Percentiles rank a stretch among this genome's conserved stretches.
phyloP scores from a whole-genome alignment of 345 rosid genomes.

The Syzygium grande region DNA sequence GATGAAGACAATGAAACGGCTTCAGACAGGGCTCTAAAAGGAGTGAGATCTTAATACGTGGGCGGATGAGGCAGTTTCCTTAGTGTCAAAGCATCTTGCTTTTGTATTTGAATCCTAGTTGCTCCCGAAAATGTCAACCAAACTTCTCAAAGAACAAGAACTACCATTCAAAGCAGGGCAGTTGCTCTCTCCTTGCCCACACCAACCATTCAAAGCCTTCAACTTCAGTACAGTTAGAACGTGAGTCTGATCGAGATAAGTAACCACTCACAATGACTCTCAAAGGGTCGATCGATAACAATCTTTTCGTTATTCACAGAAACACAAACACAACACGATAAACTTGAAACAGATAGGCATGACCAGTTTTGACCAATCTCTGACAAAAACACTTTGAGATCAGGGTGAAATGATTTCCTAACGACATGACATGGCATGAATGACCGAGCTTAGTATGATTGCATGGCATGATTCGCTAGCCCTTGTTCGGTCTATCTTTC shows the following conservation, averaged over 20 bases:
- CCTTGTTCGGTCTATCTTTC: background rate
- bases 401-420: background rate
- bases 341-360: background rate
- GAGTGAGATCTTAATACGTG: background rate
- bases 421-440: background rate
- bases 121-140: background rate
- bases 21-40: background rate
- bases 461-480: background rate
- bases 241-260: background rate
- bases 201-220: constrained; percentile 2
- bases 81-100: background rate
- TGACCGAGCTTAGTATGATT: background rate
- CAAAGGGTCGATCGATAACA: background rate
- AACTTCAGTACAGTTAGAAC: background rate
- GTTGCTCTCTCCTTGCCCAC: background rate
- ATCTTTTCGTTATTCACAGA: background rate
- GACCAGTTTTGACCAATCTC: background rate
- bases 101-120: background rate
- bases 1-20: background rate
- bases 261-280: background rate
- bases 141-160: background rate
- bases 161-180: background rate
- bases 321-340: background rate
- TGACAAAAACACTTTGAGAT: background rate
- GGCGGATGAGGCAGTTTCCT: background rate